Evolutionary conservation across 345 rosid species (phyloP), one percentile per base, ranked within the genome.

Genomic region (Gossypium stocksii): DNA sequence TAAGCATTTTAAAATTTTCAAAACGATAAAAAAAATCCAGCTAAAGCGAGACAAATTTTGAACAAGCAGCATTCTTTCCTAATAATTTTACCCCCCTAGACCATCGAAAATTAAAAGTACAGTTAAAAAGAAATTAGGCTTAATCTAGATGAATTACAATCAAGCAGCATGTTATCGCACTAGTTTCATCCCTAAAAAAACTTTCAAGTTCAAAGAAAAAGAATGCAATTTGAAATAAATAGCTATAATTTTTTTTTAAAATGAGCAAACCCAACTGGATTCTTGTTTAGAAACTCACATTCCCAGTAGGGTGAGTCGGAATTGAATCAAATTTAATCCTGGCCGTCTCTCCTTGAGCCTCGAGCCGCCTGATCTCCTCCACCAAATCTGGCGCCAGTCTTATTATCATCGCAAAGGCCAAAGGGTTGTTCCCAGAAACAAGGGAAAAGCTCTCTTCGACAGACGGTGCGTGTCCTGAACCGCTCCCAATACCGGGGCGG

Each of bases 301-400:
- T 95, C 70, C 94, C 96, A 78, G 66, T 74, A 16, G 88, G 79
- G 74, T 88, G 88, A 41, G 82, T 84, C 61, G 89, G 84, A 54
- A 86, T 75, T 27, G 93, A 83, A 85, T 88, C 98, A 83, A 95
- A 95, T 80, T 93, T 95, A 85, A 95, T 95, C 88, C 82, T 85
- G 8, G 98, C 91, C 22, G 84, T 79, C 66, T 83, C 86, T 22
- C 98, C 93, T 72, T 89, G 93, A 13, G 86, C 88, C 75, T 94
- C 97, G 12, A 85, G 82, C 57, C 85, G 86, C 81, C 83, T 89
- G 82, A 94, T 92, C 91, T 94, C 97, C 41, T 94, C 97, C 68
- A 94, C 89, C 86, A 94, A 82, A 73, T 89, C 98, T 51, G 98
- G 98, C 23, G 86, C 83, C 76, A 94, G 66, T 77, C 89, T 80